These are phyloP conservation scores for Coniochaeta ligniaria DNA, from an alignment of 2,329 filamentous ascomycete genomes.

Conservation along the genomic window DNA sequence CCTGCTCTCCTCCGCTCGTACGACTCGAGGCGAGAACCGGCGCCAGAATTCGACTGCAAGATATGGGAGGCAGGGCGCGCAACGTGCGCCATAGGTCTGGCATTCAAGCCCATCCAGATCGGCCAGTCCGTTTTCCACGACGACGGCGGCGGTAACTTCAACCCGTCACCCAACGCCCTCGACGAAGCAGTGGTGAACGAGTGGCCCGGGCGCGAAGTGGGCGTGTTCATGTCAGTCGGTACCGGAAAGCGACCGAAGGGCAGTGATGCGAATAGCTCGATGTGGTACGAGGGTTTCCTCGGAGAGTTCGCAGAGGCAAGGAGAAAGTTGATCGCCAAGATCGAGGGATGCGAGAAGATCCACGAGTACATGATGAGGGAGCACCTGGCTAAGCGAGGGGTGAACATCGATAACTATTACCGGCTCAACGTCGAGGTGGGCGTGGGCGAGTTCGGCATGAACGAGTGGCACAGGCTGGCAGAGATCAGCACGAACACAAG, in stretches of 20 bases:
- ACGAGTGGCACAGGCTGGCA: conserved; percentile 89
- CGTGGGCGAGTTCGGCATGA: conserved; percentile 97
- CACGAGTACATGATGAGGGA: conserved; percentile 82
- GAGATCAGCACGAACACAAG: conserved; percentile 92
- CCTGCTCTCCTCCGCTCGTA: conserved; percentile 83
- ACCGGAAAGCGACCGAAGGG: conserved; percentile 72
- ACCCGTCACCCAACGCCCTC: conserved; percentile 75
- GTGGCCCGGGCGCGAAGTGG: conserved; percentile 89
- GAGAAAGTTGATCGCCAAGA: conserved; percentile 77
- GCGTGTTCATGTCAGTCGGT: conserved; percentile 89
- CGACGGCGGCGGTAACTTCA: conserved; percentile 86
- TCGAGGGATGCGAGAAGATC: conserved; percentile 88
- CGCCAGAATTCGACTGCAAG: conserved; percentile 86
- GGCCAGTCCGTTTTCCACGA: conserved; percentile 93
- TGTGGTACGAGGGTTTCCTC: conserved; percentile 93
- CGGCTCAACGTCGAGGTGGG: conserved; percentile 95
- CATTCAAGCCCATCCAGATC: conserved; percentile 92
- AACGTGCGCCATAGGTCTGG: conserved; percentile 83
- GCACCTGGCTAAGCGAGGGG: conserved; percentile 66
- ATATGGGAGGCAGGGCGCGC: conserved; percentile 97
- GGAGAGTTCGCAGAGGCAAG: conserved; percentile 90
- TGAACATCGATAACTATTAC: conserved; percentile 87
- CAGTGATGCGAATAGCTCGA: conserved; percentile 61
- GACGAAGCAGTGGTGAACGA: conserved; percentile 90
- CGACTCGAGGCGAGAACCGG: conserved; percentile 85